Conservation (phyloP, 2,329 filamentous ascomycete genomes). For the Fusarium tricinctum region DNA sequence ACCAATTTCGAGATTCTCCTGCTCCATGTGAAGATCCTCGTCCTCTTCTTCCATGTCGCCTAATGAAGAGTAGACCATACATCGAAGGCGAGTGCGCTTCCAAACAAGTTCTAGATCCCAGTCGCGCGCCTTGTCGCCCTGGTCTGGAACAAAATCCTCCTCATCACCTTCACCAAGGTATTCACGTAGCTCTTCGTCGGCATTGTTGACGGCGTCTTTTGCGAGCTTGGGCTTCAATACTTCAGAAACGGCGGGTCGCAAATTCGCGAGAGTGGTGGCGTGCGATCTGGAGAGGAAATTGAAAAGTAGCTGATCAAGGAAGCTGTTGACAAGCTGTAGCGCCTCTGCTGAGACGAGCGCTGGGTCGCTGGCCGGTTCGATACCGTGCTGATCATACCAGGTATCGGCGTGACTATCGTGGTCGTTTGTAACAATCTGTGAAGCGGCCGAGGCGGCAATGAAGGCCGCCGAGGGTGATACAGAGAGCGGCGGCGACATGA, state of each 20-base stretch:
- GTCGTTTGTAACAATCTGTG: conserved; percentile 91
- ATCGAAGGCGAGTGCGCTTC: conserved; percentile 92
- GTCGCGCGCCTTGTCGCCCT: conserved; percentile 66
- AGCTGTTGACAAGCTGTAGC: conserved; percentile 85
- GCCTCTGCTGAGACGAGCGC: conserved; percentile 81
- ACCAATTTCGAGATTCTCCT: conserved; percentile 77
- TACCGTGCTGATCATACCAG: conserved; percentile 77
- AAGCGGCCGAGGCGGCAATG: conserved; percentile 88
- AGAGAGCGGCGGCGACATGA: conserved; percentile 75
- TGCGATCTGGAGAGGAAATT: conserved; percentile 86
- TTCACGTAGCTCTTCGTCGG: conserved; percentile 88
- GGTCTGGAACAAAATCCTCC: conserved; percentile 74
- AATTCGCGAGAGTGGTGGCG: conserved; percentile 79
- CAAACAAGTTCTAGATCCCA: conserved; percentile 95
- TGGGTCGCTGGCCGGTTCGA: conserved; percentile 75
- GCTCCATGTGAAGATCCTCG: conserved; percentile 88
- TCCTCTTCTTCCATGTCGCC: conserved; percentile 99
- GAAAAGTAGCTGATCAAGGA: conserved; percentile 93
- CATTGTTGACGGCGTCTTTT: conserved; percentile 83
- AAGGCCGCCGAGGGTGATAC: conserved; percentile 86
- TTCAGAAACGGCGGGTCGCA: conserved; percentile 86
- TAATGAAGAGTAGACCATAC: conserved; percentile 98
- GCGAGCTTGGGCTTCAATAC: conserved; percentile 92
- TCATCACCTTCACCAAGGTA: conserved; percentile 85
- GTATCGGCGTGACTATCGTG: conserved; percentile 80